A percentile compares a stretch with the other conserved stretches of the same genome.
These are phyloP conservation scores for Rhazya stricta DNA, from an alignment of 257 asterid species.

Conservation along the genomic window DNA sequence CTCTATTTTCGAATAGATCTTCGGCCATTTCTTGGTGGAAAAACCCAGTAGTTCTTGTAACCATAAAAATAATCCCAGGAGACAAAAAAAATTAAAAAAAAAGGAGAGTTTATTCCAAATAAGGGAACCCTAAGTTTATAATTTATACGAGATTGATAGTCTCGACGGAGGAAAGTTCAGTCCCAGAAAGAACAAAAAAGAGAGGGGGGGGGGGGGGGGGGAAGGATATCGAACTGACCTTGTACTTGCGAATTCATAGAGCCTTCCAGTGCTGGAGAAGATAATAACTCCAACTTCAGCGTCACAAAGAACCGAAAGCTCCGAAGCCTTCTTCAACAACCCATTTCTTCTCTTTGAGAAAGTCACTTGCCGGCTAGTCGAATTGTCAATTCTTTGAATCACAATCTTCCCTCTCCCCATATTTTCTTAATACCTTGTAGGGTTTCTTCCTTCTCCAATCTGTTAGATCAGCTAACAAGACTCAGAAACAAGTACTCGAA, in stretches of 20 bases:
- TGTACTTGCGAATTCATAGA: conserved; percentile 54
- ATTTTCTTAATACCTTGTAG: not conserved
- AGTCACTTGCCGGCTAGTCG: conserved; percentile 60
- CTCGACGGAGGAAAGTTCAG: too few species aligned
- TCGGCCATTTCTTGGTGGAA: not conserved
- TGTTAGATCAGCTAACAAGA: not conserved
- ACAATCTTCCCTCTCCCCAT: conserved; percentile 72
- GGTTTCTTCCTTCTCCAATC: not conserved
- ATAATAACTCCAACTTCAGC: conserved; percentile 54
- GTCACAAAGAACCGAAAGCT: conserved; percentile 58
- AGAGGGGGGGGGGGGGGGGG: too few species aligned
- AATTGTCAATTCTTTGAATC: conserved; percentile 51
- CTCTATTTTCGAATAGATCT: not conserved
- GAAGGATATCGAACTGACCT: too few species aligned
- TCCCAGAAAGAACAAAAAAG: too few species aligned
- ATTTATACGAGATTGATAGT: too few species aligned
- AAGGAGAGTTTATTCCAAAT: too few species aligned
- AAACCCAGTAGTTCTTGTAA: not conserved
- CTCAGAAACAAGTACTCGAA: not conserved
- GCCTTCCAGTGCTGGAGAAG: conserved; percentile 52
- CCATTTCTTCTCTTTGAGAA: conserved; percentile 66
- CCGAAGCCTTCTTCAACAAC: conserved; percentile 58
- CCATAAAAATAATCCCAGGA: too few species aligned
- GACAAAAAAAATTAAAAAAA: not conserved
- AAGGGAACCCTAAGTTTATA: too few species aligned